phyloP scores from a whole-genome alignment of 2,329 filamentous ascomycete genomes.

The Sarocladiaceae sp. region DNA sequence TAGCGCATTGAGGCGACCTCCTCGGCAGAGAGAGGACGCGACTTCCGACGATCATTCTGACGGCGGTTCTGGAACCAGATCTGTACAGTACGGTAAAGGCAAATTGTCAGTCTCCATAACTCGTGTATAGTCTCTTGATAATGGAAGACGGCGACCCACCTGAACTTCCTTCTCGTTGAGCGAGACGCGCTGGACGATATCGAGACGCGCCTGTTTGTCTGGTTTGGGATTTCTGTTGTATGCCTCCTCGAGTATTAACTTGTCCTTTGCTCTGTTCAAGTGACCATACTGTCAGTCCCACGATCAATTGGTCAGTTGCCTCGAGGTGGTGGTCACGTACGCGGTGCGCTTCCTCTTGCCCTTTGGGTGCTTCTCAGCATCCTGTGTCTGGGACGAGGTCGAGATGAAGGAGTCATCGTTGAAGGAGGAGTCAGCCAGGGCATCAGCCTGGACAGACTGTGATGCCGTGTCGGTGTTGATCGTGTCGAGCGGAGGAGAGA shows the following conservation, averaged over 20 bases:
- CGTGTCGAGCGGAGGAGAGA: constrained; percentile 14
- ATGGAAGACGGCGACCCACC: constrained; percentile 55
- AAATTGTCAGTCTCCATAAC: background rate
- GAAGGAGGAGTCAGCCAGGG: background rate
- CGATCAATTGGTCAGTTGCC: background rate
- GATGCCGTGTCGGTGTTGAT: constrained; percentile 9
- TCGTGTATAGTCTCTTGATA: constrained; percentile 1
- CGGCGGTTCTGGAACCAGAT: constrained; percentile 97
- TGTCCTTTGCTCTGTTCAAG: constrained; percentile 78
- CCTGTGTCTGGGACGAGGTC: constrained; percentile 11
- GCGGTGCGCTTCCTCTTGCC: constrained; percentile 58
- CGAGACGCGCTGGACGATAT: constrained; percentile 78
- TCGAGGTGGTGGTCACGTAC: constrained; percentile 36
- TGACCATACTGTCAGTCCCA: background rate
- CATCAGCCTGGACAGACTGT: background rate
- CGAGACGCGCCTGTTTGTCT: constrained; percentile 79
- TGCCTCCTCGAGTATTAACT: constrained; percentile 78
- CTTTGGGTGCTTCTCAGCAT: constrained; percentile 44
- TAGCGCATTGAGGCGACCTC: constrained; percentile 61
- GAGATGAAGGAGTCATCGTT: constrained; percentile 3
- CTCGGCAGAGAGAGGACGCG: constrained; percentile 71
- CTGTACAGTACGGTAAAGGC: constrained; percentile 48
- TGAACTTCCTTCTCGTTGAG: constrained; percentile 95
- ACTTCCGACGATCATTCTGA: constrained; percentile 87
- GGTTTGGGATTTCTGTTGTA: constrained; percentile 84